These are phyloP conservation scores for Rhodotorula mucilaginosa DNA, from an alignment of 1,284 basidiomycete species.

Conservation along the genomic window DNA sequence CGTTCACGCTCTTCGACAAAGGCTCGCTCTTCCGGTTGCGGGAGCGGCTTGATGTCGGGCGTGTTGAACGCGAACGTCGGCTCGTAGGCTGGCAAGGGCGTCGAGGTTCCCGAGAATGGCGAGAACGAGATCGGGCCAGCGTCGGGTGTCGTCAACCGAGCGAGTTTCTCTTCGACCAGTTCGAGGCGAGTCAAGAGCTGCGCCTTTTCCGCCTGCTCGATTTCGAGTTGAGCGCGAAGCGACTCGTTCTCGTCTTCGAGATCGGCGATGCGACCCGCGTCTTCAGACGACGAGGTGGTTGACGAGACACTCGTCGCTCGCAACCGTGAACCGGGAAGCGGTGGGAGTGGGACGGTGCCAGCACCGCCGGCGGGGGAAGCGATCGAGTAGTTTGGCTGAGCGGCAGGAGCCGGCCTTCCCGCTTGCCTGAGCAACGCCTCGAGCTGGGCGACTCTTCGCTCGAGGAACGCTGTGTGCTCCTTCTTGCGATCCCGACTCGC, in stretches of 20 bases:
- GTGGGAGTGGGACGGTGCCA: background rate
- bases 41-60: slow-evolving; percentile 20
- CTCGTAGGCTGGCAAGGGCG: slow-evolving; percentile 14
- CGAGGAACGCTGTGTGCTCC: slow-evolving; percentile 32
- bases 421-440: slow-evolving; percentile 21
- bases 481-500: slow-evolving; percentile 40
- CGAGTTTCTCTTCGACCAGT: slow-evolving; percentile 18
- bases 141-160: slow-evolving; percentile 1
- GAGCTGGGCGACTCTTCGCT: slow-evolving; percentile 29
- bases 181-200: slow-evolving; percentile 29
- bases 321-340: background rate
- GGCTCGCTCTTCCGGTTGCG: slow-evolving; percentile 30
- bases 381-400: background rate
- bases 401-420: background rate
- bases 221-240: slow-evolving; percentile 32
- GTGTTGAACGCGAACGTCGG: slow-evolving; percentile 36
- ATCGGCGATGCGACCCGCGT: slow-evolving; percentile 12
- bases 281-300: slow-evolving; percentile 2
- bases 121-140: slow-evolving; percentile 2
- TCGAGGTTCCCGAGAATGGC: slow-evolving; percentile 1
- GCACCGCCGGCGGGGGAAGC: background rate
- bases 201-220: slow-evolving; percentile 23
- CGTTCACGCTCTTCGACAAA: slow-evolving; percentile 19
- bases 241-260: slow-evolving; percentile 37
- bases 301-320: slow-evolving; percentile 3